phyloP scores from a whole-genome alignment of 805 yeast genomes.

The Spathaspora arborariae region DNA sequence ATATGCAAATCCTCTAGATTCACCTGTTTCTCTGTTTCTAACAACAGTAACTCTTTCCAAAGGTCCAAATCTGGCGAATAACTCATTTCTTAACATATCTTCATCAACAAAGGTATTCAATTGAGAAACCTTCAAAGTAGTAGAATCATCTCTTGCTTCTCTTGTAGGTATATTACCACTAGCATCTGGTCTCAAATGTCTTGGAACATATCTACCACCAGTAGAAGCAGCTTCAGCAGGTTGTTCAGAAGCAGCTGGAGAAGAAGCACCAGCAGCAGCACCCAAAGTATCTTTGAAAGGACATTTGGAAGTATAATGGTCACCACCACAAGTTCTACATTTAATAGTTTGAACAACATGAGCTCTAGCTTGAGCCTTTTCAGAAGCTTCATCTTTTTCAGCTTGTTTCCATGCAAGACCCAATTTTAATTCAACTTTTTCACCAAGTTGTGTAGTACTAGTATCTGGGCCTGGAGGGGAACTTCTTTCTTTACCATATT shows the following conservation, averaged over 20 bases:
- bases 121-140: slow-evolving; percentile 88
- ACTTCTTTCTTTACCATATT: slow-evolving; percentile 76
- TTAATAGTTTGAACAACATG: slow-evolving; percentile 43
- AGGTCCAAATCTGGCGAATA: slow-evolving; percentile 64
- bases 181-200: slow-evolving; percentile 44
- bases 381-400: slow-evolving; percentile 67
- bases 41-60: slow-evolving; percentile 77
- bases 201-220: slow-evolving; percentile 40
- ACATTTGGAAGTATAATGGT: slow-evolving; percentile 91
- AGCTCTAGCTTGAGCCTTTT: slow-evolving; percentile 43
- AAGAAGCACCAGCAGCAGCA: slow-evolving; percentile 40
- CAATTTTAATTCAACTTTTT: slow-evolving; percentile 70
- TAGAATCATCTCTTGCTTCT: slow-evolving; percentile 69
- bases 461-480: slow-evolving; percentile 83
- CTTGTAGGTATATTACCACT: slow-evolving; percentile 34
- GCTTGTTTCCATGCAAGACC: slow-evolving; percentile 74
- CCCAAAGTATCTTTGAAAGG: slow-evolving; percentile 87
- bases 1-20: slow-evolving; percentile 93
- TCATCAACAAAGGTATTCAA: slow-evolving; percentile 84
- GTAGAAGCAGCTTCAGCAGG: slow-evolving; percentile 18
- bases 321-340: slow-evolving; percentile 93
- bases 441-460: slow-evolving; percentile 85
- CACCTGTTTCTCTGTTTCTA: slow-evolving; percentile 89
- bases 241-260: slow-evolving; percentile 28
- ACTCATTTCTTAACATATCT: slow-evolving; percentile 67